phyloP scores from a whole-genome alignment of 2,329 filamentous ascomycete species.

The Macrophomina pseudophaseolina region DNA sequence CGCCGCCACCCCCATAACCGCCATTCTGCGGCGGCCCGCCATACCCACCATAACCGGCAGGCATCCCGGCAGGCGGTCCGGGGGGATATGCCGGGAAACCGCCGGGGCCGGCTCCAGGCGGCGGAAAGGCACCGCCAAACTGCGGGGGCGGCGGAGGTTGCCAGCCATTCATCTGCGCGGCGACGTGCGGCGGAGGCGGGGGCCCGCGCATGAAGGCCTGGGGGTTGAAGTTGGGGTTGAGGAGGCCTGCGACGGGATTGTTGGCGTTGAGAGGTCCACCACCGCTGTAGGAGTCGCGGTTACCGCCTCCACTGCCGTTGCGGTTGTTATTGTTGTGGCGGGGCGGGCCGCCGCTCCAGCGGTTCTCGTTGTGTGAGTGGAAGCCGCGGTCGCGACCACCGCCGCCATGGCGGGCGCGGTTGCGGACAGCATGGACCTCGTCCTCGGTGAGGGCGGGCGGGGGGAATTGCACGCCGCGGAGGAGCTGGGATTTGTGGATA shows the following conservation, averaged over 20 bases:
- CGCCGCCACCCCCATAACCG: conserved; percentile 19
- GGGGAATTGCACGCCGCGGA: conserved; percentile 79
- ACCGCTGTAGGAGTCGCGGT: conserved; percentile 24
- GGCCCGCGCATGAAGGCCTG: conserved; percentile 31
- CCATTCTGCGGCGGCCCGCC: conserved; percentile 13
- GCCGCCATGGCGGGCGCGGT: conserved; percentile 71
- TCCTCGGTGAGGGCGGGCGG: conserved; percentile 72
- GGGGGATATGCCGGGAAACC: background rate
- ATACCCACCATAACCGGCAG: conserved; percentile 22
- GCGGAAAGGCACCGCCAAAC: conserved; percentile 30
- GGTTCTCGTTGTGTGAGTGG: conserved; percentile 28
- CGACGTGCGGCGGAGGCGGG: conserved; percentile 33
- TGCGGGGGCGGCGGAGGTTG: conserved; percentile 35
- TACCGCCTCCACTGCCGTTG: background rate
- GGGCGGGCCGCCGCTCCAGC: conserved; percentile 30
- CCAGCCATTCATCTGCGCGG: conserved; percentile 32
- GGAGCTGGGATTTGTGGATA: conserved; percentile 90
- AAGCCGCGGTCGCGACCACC: conserved; percentile 56
- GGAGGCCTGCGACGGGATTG: conserved; percentile 36
- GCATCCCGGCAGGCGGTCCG: background rate
- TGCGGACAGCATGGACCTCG: conserved; percentile 75
- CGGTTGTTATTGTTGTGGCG: conserved; percentile 32
- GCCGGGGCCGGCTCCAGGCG: conserved; percentile 4
- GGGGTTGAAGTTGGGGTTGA: conserved; percentile 34
- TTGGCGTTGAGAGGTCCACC: conserved; percentile 29